Conservation (phyloP, 208 protist genomes). For the Trypanosoma platydactyli region DNA sequence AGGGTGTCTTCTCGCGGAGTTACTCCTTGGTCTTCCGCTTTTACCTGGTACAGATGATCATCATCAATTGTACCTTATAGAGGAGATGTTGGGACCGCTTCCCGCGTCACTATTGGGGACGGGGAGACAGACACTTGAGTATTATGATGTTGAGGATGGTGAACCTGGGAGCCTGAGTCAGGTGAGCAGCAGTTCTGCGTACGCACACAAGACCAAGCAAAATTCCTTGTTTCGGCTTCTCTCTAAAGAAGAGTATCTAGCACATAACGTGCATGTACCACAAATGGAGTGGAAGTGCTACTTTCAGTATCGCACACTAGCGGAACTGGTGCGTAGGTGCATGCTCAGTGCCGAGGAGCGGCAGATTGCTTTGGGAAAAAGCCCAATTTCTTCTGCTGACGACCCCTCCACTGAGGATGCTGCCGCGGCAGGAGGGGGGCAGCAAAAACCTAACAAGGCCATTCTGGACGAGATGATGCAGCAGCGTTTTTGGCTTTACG, state of each 20-base stretch:
- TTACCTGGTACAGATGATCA: conserved; percentile 92
- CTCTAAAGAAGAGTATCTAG: conserved; percentile 33
- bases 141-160: conserved; percentile 40
- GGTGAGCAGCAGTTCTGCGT: not conserved
- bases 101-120: conserved; percentile 63
- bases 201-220: not conserved
- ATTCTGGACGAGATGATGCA: conserved; percentile 63
- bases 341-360: conserved; percentile 62
- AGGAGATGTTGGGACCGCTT: conserved; percentile 90
- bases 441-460: conserved; percentile 17
- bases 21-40: conserved; percentile 94
- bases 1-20: conserved; percentile 96
- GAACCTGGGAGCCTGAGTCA: conserved; percentile 1
- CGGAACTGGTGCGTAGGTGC: conserved; percentile 69
- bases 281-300: conserved; percentile 48
- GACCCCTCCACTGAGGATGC: not conserved
- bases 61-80: conserved; percentile 94
- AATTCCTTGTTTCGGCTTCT: conserved; percentile 12
- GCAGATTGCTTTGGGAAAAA: conserved; percentile 49
- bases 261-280: conserved; percentile 12
- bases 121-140: conserved; percentile 40
- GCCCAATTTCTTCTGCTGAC: conserved; percentile 37
- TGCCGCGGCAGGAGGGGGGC: not conserved
- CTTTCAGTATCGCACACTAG: conserved; percentile 68
- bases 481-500: conserved; percentile 75